Percentiles rank a stretch among this genome's conserved stretches.
Evolutionary conservation across 2,329 filamentous ascomycete genomes (phyloP).

Genomic region (Exophiala calicioides): DNA sequence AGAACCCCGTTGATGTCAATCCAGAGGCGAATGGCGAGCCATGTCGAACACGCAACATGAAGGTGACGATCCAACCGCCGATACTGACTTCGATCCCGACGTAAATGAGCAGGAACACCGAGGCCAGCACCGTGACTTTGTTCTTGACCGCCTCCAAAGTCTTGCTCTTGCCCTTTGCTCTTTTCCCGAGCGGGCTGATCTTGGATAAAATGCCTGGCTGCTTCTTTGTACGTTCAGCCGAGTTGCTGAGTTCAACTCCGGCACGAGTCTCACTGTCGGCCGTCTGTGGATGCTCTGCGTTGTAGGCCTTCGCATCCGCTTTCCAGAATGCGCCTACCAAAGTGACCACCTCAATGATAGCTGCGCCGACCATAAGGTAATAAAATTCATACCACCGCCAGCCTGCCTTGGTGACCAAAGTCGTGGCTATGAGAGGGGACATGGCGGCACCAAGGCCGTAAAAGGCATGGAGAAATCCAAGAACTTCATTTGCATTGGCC

Average conservation of each 20-base stretch:
- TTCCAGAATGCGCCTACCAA: constrained; percentile 54
- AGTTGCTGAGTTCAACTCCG: constrained; percentile 60
- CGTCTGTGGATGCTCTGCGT: constrained; percentile 16
- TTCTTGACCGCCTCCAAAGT: constrained; percentile 36
- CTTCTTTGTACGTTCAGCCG: constrained; percentile 68
- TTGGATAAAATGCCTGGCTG: constrained; percentile 52
- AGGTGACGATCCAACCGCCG: constrained; percentile 75
- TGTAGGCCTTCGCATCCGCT: constrained; percentile 25
- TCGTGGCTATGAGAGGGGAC: constrained; percentile 69
- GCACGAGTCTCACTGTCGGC: constrained; percentile 46
- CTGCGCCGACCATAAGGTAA: constrained; percentile 62
- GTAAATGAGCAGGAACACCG: constrained; percentile 75
- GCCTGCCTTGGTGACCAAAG: constrained; percentile 51
- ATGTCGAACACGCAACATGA: constrained; percentile 75
- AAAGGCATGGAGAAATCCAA: constrained; percentile 71
- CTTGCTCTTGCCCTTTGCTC: constrained; percentile 65
- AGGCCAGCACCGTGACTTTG: constrained; percentile 66
- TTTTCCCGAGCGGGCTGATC: constrained; percentile 68
- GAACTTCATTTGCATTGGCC: constrained; percentile 70
- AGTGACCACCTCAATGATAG: constrained; percentile 21
- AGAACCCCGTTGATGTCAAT: constrained; percentile 70
- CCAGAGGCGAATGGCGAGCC: constrained; percentile 71
- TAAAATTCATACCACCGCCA: constrained; percentile 71
- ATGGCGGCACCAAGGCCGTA: constrained; percentile 70
- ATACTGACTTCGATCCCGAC: constrained; percentile 72